A percentile compares a stretch with the other conserved stretches of the same genome.
Conservation (phyloP, 345 rosid species). For the Alliaria petiolata region DNA sequence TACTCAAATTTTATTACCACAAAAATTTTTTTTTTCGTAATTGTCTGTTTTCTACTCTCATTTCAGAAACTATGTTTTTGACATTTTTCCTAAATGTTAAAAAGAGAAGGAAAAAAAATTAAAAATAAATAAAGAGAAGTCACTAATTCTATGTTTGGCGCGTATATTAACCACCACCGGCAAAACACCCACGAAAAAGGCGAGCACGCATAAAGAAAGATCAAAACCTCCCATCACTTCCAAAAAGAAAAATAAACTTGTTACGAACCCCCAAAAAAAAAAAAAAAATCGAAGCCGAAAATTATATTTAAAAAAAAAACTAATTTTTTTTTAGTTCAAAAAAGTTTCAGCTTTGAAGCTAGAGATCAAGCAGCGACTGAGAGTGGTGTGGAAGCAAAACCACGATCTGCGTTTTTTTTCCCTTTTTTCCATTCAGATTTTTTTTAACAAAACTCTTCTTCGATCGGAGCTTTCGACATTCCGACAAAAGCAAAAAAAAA, state of each 20-base stretch:
- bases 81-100: not conserved
- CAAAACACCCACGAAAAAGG: slow-evolving; percentile 34
- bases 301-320: slow-evolving; percentile 2
- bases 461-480: slow-evolving; percentile 49
- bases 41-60: not conserved
- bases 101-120: not conserved
- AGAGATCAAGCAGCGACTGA: slow-evolving; percentile 37
- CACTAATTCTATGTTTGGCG: slow-evolving; percentile 48
- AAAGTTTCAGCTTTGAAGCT: slow-evolving; percentile 19
- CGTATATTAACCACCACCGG: slow-evolving; percentile 52
- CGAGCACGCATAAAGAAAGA: slow-evolving; percentile 34
- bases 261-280: not conserved
- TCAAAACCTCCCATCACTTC: slow-evolving; percentile 47
- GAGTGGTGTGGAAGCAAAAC: slow-evolving; percentile 30
- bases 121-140: not conserved
- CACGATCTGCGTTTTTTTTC: slow-evolving; percentile 6
- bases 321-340: not conserved
- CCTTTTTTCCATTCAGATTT: not conserved
- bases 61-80: not conserved
- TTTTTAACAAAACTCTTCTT: slow-evolving; percentile 21
- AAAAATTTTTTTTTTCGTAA: not conserved
- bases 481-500: not conserved
- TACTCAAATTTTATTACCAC: not conserved
- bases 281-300: slow-evolving; percentile 21
- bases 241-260: slow-evolving; percentile 20